Conservation (phyloP, 163 green algal genomes). For the Chlamydomonas reinhardtii region DNA sequence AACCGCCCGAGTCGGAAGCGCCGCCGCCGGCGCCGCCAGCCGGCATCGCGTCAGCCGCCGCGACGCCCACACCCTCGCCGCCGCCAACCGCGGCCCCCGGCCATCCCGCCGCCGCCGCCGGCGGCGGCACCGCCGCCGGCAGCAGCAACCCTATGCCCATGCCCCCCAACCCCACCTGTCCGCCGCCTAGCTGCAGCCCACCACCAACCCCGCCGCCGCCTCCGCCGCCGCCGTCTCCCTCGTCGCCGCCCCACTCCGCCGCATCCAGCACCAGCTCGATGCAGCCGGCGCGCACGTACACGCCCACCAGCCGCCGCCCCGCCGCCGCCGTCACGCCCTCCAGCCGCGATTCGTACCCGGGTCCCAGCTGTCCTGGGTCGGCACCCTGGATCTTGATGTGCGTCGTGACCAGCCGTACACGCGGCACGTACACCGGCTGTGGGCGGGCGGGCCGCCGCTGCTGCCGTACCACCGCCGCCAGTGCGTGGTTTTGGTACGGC, state of each 20-base stretch:
- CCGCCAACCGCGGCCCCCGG: too few relatives aligned
- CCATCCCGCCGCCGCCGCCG: background rate
- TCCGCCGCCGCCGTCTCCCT: too few relatives aligned
- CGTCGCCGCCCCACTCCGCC: background rate
- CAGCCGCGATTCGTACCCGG: slow-evolving; percentile 10
- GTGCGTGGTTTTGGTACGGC: too few relatives aligned
- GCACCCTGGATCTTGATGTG: slow-evolving; percentile 39
- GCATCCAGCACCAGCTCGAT: slow-evolving; percentile 45
- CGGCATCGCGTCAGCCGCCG: too few relatives aligned
- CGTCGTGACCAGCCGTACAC: slow-evolving; percentile 23
- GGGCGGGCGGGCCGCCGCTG: background rate
- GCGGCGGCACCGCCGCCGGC: background rate
- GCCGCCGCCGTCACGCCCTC: background rate
- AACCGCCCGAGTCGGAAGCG: background rate
- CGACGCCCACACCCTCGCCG: background rate
- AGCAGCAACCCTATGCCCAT: background rate
- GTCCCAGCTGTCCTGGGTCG: background rate
- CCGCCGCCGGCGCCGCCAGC: too few relatives aligned
- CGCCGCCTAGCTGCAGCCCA: too few relatives aligned
- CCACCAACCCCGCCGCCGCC: too few relatives aligned
- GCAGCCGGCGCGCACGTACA: slow-evolving; percentile 36
- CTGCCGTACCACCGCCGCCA: background rate
- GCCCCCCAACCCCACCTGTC: too few relatives aligned
- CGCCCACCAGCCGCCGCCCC: slow-evolving; percentile 21
- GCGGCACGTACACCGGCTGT: background rate